A percentile compares a stretch with the other conserved stretches of the same genome.
These are phyloP conservation scores for Penicillium sp. DNA, from an alignment of 2,329 filamentous ascomycete genomes.

Conservation along the genomic window DNA sequence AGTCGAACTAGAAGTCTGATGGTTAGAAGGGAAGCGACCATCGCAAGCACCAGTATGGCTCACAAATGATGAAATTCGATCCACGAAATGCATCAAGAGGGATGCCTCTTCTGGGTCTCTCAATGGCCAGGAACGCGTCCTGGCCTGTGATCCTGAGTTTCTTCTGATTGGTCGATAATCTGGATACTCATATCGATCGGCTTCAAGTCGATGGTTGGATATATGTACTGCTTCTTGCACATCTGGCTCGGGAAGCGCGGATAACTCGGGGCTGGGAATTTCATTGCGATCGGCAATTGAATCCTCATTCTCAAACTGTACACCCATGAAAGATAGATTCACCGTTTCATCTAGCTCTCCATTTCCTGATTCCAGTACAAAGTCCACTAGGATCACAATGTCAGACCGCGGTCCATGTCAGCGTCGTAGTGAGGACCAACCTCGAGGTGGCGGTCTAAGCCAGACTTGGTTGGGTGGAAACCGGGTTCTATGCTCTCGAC, in stretches of 20 bases:
- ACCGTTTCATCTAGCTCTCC: constrained; percentile 9
- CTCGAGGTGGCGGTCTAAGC: constrained; percentile 22
- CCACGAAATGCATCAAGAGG: constrained; percentile 22
- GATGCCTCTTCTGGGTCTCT: constrained; percentile 19
- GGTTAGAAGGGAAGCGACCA: not conserved
- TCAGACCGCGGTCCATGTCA: constrained; percentile 5
- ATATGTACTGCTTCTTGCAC: not conserved
- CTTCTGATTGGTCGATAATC: not conserved
- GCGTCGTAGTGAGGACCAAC: constrained; percentile 3
- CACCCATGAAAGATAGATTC: not conserved
- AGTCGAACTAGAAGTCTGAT: constrained; percentile 21
- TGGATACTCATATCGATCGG: not conserved
- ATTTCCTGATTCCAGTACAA: constrained; percentile 22
- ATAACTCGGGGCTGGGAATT: not conserved
- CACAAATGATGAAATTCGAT: constrained; percentile 20
- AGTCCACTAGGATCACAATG: constrained; percentile 14
- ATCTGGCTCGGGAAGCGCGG: not conserved
- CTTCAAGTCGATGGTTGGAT: not conserved
- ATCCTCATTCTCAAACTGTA: not conserved
- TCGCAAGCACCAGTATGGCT: not conserved
- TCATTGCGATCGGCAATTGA: not conserved
- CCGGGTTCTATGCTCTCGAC: constrained; percentile 9
- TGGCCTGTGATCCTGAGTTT: not conserved
- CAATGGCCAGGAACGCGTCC: constrained; percentile 18
- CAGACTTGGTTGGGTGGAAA: constrained; percentile 25